Evolutionary conservation across 2,329 filamentous ascomycete species (phyloP).

Genomic region (Ilyonectria mors-panacis): DNA sequence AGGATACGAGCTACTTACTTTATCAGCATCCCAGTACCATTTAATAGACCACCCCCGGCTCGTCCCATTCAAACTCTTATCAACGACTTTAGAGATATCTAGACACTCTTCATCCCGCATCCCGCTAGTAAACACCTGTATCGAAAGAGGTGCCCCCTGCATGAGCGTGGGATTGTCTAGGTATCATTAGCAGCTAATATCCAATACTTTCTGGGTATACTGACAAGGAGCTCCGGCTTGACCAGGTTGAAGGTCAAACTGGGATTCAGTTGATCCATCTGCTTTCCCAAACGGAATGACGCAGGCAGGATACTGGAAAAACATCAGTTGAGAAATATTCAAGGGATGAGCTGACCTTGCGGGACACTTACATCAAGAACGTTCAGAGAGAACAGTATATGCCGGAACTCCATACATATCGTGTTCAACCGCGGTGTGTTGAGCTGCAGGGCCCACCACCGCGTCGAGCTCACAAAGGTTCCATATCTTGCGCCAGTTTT

Average conservation of each 20-base stretch:
- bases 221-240: conserved; percentile 31
- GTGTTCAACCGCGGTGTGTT: conserved; percentile 65
- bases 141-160: conserved; percentile 61
- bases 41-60: no score
- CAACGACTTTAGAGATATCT: no score
- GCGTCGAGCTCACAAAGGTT: conserved; percentile 63
- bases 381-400: conserved; percentile 68
- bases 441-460: conserved; percentile 63
- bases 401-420: conserved; percentile 63
- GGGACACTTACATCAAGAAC: conserved; percentile 62
- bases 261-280: conserved; percentile 27
- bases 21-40: no score
- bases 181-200: no score
- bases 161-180: conserved; percentile 51
- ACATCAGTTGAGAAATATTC: not conserved
- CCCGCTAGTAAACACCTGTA: conserved; percentile 62
- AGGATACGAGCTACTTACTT: no score
- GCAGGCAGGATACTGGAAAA: conserved; percentile 63
- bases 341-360: conserved; percentile 4
- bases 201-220: not conserved
- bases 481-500: conserved; percentile 60
- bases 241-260: conserved; percentile 21
- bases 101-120: conserved; percentile 64
- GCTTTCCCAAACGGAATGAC: conserved; percentile 61
- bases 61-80: no score